Base-by-base conservation (phyloP, 306 rosid species). In the Styphnolobium japonicum region DNA sequence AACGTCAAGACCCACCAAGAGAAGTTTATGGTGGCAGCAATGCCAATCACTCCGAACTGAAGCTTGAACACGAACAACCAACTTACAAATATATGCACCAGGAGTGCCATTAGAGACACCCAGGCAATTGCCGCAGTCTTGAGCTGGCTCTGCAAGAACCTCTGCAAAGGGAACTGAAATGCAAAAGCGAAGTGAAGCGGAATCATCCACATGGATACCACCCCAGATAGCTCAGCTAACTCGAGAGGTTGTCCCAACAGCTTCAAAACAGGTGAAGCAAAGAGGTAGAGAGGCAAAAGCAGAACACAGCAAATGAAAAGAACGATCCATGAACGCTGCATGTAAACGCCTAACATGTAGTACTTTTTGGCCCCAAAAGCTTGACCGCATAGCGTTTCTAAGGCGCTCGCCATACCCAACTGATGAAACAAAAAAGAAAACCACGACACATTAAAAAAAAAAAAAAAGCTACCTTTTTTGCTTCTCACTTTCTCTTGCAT, bases 361-460 rank as follows among this genome's bases (percentile, higher is more conserved):
- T 86, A 83, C 52, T 92, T 86, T 83, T 91, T 89, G 0, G 97
- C 97, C 4, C 98, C 98, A 40, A 9, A 94, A 0, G 98, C 98
- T 81, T 94, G 97, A 33, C 98, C 97, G 2, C 97, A 94, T 0
- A 92, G 87, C 0, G 97, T 94, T 76, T 94, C 94, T 6, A 94
- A 77, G 0, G 97, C 97, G 25, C 97, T 92, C 7, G 97, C 94
- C 98, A 94, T 94, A 6, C 98, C 97, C 66, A 92, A 40, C 97
- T 94, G 63, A 16, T 73, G 4, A 29, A 61, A 22, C 49, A 67
- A 25, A 69, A 42, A 42, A n/a, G 8, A n/a, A n/a, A n/a, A n/a
- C n/a, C n/a, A n/a, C n/a, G n/a, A n/a, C n/a, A n/a, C n/a, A 63
- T 5, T 2, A 11, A 0, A 40, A 6, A 65, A 10, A 33, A 12